Percentiles rank a stretch among this genome's conserved stretches.
Conservation (phyloP, 257 asterid genomes). For the Solanum paucissectum region DNA sequence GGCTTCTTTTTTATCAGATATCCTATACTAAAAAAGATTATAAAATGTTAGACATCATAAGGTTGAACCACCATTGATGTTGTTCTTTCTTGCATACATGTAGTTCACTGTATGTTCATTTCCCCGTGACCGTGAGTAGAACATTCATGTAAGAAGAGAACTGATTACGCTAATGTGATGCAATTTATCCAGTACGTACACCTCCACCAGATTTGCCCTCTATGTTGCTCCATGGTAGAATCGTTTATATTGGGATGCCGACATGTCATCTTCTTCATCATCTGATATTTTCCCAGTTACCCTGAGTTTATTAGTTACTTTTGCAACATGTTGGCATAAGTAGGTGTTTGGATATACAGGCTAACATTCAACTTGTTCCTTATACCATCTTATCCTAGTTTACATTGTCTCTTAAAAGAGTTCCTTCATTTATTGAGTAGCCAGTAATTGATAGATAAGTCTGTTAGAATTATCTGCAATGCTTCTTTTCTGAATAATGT, state of each 20-base stretch:
- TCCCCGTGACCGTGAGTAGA: neutral
- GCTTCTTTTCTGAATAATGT: no score
- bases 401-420: no score
- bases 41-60: neutral
- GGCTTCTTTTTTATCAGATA: neutral
- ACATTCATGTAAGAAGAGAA: neutral
- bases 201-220: constrained; percentile 95
- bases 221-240: constrained; percentile 58
- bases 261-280: constrained; percentile 12
- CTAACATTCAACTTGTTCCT: neutral
- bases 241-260: constrained; percentile 91
- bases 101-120: neutral
- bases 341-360: neutral
- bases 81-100: neutral
- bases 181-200: constrained; percentile 33
- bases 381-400: neutral
- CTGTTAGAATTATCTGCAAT: no score
- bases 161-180: constrained; percentile 25
- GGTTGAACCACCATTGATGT: neutral
- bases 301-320: neutral
- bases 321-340: neutral
- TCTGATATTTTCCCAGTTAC: neutral
- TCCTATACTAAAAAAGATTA: neutral
- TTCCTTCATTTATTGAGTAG: no score
- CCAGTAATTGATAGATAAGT: no score